A percentile compares a stretch with the other conserved stretches of the same genome.
phyloP scores from a whole-genome alignment of 129 eudicot genomes.

The Helichrysum umbraculigerum region DNA sequence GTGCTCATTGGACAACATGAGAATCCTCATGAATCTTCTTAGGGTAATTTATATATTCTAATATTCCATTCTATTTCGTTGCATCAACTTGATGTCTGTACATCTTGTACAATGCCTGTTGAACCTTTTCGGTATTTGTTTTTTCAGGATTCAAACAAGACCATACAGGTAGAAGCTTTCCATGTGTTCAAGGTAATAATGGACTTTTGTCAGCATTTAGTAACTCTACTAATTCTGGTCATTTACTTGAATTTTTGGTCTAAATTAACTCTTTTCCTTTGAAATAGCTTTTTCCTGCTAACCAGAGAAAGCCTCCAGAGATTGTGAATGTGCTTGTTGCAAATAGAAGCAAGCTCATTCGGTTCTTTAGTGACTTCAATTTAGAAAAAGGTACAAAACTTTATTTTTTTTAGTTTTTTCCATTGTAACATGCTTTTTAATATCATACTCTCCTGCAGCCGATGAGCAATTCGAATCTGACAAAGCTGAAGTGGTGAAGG shows the following conservation, averaged over 20 bases:
- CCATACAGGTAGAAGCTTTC: conserved; percentile 60
- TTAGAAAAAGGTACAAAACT: conserved; percentile 48
- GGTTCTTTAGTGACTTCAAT: conserved; percentile 50
- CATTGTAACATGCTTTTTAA: conserved; percentile 20
- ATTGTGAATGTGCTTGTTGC: conserved; percentile 54
- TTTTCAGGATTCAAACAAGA: conserved; percentile 54
- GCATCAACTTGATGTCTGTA: neutral
- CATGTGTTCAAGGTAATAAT: conserved; percentile 59
- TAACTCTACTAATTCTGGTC: neutral
- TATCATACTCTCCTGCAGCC: conserved; percentile 32
- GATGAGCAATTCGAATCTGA: conserved; percentile 56
- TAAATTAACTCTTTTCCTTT: neutral
- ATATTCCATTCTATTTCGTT: neutral
- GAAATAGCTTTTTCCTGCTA: conserved; percentile 56
- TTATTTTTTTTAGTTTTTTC: neutral
- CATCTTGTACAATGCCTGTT: neutral
- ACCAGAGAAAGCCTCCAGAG: conserved; percentile 59
- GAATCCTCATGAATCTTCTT: conserved; percentile 94
- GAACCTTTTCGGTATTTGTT: conserved; percentile 10
- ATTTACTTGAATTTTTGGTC: neutral
- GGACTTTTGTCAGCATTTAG: neutral
- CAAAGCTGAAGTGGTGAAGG: conserved; percentile 63
- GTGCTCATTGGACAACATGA: conserved; percentile 82
- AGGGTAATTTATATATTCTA: conserved; percentile 49
- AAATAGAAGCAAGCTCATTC: conserved; percentile 61